Conservation (phyloP, 441 rosid species). For the Sinapis alba region DNA sequence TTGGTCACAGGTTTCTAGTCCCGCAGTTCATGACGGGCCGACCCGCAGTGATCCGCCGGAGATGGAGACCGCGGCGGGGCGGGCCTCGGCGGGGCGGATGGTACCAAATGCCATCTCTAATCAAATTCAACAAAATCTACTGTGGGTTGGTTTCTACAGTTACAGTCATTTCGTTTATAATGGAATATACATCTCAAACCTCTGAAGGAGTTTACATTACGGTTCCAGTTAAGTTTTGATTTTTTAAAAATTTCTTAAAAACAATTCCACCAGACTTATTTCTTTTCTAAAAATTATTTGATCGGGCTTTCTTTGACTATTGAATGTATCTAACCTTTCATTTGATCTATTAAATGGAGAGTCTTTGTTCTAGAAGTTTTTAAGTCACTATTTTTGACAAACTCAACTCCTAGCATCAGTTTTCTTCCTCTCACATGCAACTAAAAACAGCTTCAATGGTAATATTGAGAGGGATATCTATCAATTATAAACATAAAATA, state of each 20-base stretch:
- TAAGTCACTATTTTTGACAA: slow-evolving; percentile 60
- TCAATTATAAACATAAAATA: too few species aligned
- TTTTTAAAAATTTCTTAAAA: slow-evolving; percentile 50
- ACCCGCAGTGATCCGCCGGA: too few species aligned
- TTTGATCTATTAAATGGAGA: slow-evolving; percentile 67
- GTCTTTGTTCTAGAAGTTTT: slow-evolving; percentile 74
- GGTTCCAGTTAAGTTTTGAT: slow-evolving; percentile 24
- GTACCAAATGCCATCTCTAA: too few species aligned
- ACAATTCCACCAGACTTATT: too few species aligned
- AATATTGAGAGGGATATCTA: too few species aligned
- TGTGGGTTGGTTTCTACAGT: background rate
- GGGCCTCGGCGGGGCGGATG: too few species aligned
- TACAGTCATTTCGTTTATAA: slow-evolving; percentile 48
- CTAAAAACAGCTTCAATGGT: too few species aligned
- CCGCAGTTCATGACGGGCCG: too few species aligned
- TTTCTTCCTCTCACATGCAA: slow-evolving; percentile 93
- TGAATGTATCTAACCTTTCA: slow-evolving; percentile 66
- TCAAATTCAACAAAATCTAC: background rate
- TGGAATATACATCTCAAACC: slow-evolving; percentile 41
- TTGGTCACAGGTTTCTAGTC: too few species aligned
- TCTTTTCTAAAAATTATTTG: slow-evolving; percentile 6
- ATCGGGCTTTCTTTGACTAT: background rate
- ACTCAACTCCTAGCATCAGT: slow-evolving; percentile 79
- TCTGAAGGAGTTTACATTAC: background rate
- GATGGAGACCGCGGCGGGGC: too few species aligned